phyloP scores from a whole-genome alignment of 192 early-diverging fungal species.

The Coemansia sp. region DNA sequence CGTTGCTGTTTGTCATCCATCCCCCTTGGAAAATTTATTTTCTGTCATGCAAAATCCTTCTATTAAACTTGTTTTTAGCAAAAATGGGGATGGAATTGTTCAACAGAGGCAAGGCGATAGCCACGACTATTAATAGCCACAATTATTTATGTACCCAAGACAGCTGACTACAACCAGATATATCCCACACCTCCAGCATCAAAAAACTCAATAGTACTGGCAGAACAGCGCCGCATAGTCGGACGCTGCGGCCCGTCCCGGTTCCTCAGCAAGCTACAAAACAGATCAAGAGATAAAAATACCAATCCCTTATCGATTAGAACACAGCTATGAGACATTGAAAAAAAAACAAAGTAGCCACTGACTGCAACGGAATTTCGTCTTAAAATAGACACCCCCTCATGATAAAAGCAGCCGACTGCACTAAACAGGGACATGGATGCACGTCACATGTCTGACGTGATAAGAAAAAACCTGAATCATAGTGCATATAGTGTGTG shows the following conservation, averaged over 20 bases:
- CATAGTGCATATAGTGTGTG: neutral
- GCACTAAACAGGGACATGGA: neutral
- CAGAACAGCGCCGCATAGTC: slow-evolving; percentile 44
- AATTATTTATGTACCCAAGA: neutral
- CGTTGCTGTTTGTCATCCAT: neutral
- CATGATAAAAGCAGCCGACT: neutral
- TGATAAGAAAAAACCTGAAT: neutral
- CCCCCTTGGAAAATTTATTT: neutral
- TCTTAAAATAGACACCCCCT: neutral
- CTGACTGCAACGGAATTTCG: neutral
- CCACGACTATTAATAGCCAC: neutral
- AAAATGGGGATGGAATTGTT: neutral
- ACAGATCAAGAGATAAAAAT: neutral
- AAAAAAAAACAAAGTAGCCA: neutral
- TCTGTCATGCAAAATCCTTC: no score
- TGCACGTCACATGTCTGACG: neutral
- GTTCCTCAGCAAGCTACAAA: slow-evolving; percentile 48
- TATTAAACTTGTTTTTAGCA: no score
- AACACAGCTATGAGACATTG: neutral
- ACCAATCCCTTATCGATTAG: neutral
- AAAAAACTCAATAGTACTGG: slow-evolving; percentile 26
- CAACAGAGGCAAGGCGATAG: neutral
- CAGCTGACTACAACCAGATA: neutral
- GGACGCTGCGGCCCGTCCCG: slow-evolving; percentile 26
- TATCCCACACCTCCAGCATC: neutral